Base-by-base conservation (phyloP, 225 moss, liverwort and hornwort species). In the Rhytidiadelphus loreus region DNA sequence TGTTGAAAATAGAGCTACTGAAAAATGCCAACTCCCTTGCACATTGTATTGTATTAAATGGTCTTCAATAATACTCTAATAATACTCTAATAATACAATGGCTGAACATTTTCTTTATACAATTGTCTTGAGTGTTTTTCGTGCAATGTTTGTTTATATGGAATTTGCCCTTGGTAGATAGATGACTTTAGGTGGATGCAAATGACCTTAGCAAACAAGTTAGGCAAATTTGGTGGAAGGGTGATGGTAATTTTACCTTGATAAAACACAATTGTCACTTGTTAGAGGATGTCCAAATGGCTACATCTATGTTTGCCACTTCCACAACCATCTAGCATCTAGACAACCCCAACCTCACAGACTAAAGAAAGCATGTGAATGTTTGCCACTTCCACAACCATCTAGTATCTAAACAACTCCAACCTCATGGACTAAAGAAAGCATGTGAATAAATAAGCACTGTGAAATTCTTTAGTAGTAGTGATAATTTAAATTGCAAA, bases 321-420 rank as follows among this genome's bases (percentile, higher is more conserved):
- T n/a, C 12, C 2, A 4, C n/a, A 68, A 21, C 2, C 3, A 0
- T n/a, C 10, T 11, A n/a, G 12, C 2, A 1, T 11, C 2, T n/a
- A 68, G n/a, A 68, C n/a, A 68, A n/a, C 6, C 2, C 0, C 1
- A 2, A 1, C 6, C 2, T 35, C 3, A 21, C 3, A 5, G 4
- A n/a, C 13, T 12, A n/a, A n/a, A n/a, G 35, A 68, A 64, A 64
- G 1, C 2, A 35, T 65, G 10, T 35, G 23, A 69, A 39, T 68
- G n/a, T n/a, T 12, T 4, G 6, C 2, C 4, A 66, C 6, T 18
- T n/a, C 12, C 2, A 4, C n/a, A 68, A 21, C 2, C 3, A 0
- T n/a, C 10, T 11, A n/a, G 12, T 3, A 1, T 11, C 2, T n/a
- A 68, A 22, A 68, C n/a, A 68, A n/a, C 6, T 1, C 0, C 1